Base-by-base conservation (phyloP, 345 rosid genomes). In the Sonneratia alba region DNA sequence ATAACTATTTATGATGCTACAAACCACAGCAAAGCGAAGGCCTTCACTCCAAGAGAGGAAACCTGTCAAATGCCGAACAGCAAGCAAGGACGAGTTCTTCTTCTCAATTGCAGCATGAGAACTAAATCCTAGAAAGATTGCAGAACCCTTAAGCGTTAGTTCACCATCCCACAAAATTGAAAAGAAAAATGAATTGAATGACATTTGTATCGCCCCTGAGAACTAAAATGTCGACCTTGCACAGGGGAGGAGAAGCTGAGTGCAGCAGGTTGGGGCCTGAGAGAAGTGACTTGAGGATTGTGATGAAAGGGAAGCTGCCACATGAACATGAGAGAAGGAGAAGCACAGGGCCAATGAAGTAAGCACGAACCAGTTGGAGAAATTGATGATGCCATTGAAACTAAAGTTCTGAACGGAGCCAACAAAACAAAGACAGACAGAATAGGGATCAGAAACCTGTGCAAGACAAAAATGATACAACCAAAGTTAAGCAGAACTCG, bases 21-120 rank as follows among this genome's bases (percentile, higher is more conserved):
- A 48, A 36, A 95, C 99, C 75, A 95, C 84, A 15, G 93, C 99
- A 71, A 95, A 92, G 72, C 97, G 88, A 73, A 88, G 96, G 76
- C 93, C 97, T 71, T 87, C 87, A 1, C 86, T 75, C 76, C 40
- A 79, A 74, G 84, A 85, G 56, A 90, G 77, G 4, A 88, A 90
- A 47, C 98, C 99, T 47, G 80, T 85, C 67, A 92, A 78, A 65
- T 86, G 92, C 66, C 80, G 83, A 47, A 91, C 93, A 56, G 91
- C 99, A 32, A 72, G 42, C 81, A 77, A 47, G 7, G 85, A 83
- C 1, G 81, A 76, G 16, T 77, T 73, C 78, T 79, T 82, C 81
- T 70, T 68, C 73, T 81, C 83, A 22, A 72, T 56, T 36, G 79
- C 36, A n/a, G 76, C 65, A 21, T 72, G 73, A 55, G 74, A 32